phyloP scores from a whole-genome alignment of 768 basidiomycete genomes.

The Termitomyces sp. region DNA sequence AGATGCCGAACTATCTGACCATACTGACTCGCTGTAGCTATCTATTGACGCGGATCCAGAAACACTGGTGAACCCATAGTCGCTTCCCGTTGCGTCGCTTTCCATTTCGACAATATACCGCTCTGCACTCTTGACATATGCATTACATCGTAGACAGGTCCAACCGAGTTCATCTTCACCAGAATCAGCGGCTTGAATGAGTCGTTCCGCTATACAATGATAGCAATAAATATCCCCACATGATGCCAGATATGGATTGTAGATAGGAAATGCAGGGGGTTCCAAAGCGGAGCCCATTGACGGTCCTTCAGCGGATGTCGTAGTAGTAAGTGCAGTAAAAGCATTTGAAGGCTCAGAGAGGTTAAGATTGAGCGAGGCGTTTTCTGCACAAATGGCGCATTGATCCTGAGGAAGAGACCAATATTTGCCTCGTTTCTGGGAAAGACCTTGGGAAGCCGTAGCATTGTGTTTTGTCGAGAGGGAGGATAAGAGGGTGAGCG shows the following conservation, averaged over 20 bases:
- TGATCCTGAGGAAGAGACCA: conserved; percentile 64
- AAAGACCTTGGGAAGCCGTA: neutral
- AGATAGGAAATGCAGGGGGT: conserved; percentile 58
- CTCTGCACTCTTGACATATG: conserved; percentile 57
- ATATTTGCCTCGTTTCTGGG: conserved; percentile 51
- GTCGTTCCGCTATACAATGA: conserved; percentile 80
- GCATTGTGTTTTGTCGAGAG: conserved; percentile 19
- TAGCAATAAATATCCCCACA: conserved; percentile 92
- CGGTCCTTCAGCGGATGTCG: conserved; percentile 14
- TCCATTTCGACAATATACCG: conserved; percentile 41
- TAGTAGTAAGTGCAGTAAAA: conserved; percentile 29
- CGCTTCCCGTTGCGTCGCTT: conserved; percentile 39
- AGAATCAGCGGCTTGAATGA: conserved; percentile 70
- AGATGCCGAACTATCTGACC: conserved; percentile 25
- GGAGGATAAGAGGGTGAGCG: conserved; percentile 21
- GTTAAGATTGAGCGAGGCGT: conserved; percentile 56
- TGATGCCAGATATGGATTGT: conserved; percentile 77
- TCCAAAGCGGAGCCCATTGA: conserved; percentile 27
- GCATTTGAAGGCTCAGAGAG: conserved; percentile 47
- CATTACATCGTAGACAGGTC: conserved; percentile 81
- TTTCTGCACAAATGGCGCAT: conserved; percentile 89
- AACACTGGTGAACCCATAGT: conserved; percentile 57
- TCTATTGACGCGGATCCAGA: conserved; percentile 54
- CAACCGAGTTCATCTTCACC: conserved; percentile 53
- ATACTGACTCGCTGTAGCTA: conserved; percentile 42